Conservation (phyloP, 2,329 filamentous ascomycete species). For the Fusarium falciforme region DNA sequence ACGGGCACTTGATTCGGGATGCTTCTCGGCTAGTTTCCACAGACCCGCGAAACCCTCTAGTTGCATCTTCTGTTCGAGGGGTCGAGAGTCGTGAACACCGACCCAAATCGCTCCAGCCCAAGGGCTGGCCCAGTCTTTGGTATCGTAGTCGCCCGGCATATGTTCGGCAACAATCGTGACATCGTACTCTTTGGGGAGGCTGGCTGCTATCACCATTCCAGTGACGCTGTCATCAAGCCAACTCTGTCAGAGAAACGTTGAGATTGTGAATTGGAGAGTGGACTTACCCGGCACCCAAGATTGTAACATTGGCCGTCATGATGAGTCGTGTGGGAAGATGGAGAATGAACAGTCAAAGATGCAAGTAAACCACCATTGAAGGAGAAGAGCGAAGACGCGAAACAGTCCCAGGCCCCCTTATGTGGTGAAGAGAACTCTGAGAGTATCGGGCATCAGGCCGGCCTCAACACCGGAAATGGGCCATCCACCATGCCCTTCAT, state of each 20-base stretch:
- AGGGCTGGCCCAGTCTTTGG: conserved; percentile 46
- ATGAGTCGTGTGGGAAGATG: neutral
- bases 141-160: conserved; percentile 44
- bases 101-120: conserved; percentile 44
- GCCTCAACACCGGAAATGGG: too few relatives aligned
- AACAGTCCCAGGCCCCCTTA: neutral
- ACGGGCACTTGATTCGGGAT: conserved; percentile 27
- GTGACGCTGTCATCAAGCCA: conserved; percentile 5
- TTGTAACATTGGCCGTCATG: neutral
- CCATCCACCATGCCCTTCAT: too few relatives aligned
- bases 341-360: neutral
- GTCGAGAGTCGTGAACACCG: conserved; percentile 22
- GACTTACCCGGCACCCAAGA: neutral
- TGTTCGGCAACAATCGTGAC: conserved; percentile 49
- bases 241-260: neutral
- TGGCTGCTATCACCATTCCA: conserved; percentile 45
- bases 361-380: neutral
- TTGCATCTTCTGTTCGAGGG: conserved; percentile 45
- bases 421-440: neutral
- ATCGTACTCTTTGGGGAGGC: conserved; percentile 40
- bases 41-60: conserved; percentile 28
- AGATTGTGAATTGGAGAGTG: neutral
- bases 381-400: neutral
- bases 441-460: neutral
- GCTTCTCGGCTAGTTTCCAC: conserved; percentile 11